These are phyloP conservation scores for Yarrowia osloensis DNA, from an alignment of 805 yeast genomes.

Conservation along the genomic window DNA sequence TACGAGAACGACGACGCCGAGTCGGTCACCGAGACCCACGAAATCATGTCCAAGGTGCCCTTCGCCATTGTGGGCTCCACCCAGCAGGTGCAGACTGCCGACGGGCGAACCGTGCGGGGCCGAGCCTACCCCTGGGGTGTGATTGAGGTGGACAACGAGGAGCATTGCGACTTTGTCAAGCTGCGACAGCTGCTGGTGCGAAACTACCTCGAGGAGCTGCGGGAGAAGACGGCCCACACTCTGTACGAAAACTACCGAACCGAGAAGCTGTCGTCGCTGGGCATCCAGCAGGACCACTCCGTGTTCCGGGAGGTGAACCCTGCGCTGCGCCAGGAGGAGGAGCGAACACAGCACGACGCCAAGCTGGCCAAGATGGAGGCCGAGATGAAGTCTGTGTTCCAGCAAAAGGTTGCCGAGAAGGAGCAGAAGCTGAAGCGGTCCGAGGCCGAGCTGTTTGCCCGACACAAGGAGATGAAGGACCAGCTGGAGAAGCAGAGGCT, in stretches of 20 bases:
- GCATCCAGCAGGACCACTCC: constrained; percentile 85
- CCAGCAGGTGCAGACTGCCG: constrained; percentile 59
- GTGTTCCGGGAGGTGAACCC: constrained; percentile 98
- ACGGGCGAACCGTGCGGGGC: constrained; percentile 84
- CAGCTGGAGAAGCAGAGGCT: constrained; percentile 84
- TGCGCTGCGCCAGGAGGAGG: constrained; percentile 87
- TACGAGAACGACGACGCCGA: constrained; percentile 87
- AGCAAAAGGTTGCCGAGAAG: constrained; percentile 93
- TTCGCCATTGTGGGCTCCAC: constrained; percentile 95
- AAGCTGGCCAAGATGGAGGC: constrained; percentile 91
- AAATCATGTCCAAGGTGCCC: constrained; percentile 73
- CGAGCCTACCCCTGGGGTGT: constrained; percentile 97
- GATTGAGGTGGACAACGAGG: constrained; percentile 91
- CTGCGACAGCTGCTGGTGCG: constrained; percentile 86
- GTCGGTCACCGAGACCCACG: constrained; percentile 62
- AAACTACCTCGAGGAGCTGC: constrained; percentile 89
- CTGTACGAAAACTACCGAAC: constrained; percentile 90
- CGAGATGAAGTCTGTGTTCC: constrained; percentile 95
- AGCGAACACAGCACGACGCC: constrained; percentile 88
- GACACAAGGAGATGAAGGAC: constrained; percentile 97
- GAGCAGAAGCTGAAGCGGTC: constrained; percentile 96
- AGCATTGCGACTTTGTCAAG: constrained; percentile 87
- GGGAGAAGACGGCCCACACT: constrained; percentile 73
- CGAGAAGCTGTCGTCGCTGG: constrained; percentile 74
- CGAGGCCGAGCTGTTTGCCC: constrained; percentile 91